Evolutionary conservation across 148 eudicot species (phyloP), one percentile per base, ranked within the genome.

Genomic region (Rhododendron vialii): DNA sequence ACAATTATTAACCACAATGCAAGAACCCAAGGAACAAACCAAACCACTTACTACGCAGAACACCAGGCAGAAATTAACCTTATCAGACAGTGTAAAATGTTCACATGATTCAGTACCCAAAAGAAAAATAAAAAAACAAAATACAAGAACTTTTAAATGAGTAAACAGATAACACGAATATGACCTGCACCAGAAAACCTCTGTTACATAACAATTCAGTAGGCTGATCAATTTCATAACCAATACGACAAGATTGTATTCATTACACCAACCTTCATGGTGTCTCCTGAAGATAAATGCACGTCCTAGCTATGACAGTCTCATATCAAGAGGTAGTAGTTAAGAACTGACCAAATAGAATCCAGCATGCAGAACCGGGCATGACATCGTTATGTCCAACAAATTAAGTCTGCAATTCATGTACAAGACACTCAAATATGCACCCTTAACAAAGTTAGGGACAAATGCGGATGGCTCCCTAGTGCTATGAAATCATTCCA

Each of bases 401-500:
- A 87, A 41, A 84, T 71, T 71, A 85, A 17, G 89, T 90, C 92
- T 89, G 91, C 89, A 89, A 92, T 90, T 88, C 90, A 89, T 59
- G 88, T 86, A 89, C 86, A 87, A 86, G 78, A 80, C 86, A 92
- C 94, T 90, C 86, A 92, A 92, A 85, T 73, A 53, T 84, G 87
- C 82, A 84, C 88, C 92, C 88, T 77, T 87, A 83, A 86, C 86
- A 82, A 80, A 83, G 78, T 86, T 87, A 86, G 89, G 89, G 88
- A 77, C 82, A 91, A 86, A 36, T 50, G 57, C 28, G 78, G 53
- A 78, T 33, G 47, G 47, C 43, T 84, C 61, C 81, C 81, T 80
- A 43, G 59, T 18, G 30, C 75, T 14, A 53, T 65, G 55, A 30
- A 75, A 80, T 20, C 82, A 84, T 51, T 71, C 69, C 41, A 69